Base-by-base conservation (phyloP, 345 rosid genomes). In the Brassica incana region DNA sequence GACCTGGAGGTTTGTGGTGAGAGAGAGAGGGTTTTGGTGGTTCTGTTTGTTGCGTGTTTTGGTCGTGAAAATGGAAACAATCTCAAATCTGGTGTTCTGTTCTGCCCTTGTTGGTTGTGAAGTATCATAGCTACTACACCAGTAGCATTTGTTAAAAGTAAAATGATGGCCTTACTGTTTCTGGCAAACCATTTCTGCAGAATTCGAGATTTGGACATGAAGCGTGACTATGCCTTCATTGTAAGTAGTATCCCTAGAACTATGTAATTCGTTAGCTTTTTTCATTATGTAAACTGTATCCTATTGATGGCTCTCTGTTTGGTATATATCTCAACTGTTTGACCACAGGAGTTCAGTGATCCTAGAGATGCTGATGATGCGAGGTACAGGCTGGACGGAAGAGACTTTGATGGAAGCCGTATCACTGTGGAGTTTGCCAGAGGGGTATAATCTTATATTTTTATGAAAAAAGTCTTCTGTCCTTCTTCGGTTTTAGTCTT, bases 201-300 rank as follows among this genome's bases (percentile, higher is more conserved):
- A 93, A 82, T 91, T 74, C 93, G 97, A 73, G 92, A 90, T 87
- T 91, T 93, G 94, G 98, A 93, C 88, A 91, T 93, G 98, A 93
- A 93, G 97, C 93, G 91, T 76, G 95, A 93, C 89, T 93, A 83
- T 43, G 98, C 98, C 77, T 93, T 93, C 87, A 93, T 93, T 82
- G 97, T 93, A 93, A 79, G 83, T 69, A n/a, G 70, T 65, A 63
- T 36, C 43, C 8, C 35, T 75, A 27, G 78, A 38, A 38, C 80
- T 67, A 12, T 12, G 62, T 18, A 2, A 7, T 27, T 16, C 11
- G 75, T 56, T 76, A 6, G 2, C 9, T 27, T 27, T 32, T 8
- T 10, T 18, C 77, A 23, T 33, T 56, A 23, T 9, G 25, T 45
- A n/a, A 73, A 27, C 45, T 40, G 18, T 54, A 52, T 25, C 72